Evolutionary conservation across 2,329 filamentous ascomycete species (phyloP), one percentile per base, ranked within the genome.

Genomic region (Penicillium sp.): DNA sequence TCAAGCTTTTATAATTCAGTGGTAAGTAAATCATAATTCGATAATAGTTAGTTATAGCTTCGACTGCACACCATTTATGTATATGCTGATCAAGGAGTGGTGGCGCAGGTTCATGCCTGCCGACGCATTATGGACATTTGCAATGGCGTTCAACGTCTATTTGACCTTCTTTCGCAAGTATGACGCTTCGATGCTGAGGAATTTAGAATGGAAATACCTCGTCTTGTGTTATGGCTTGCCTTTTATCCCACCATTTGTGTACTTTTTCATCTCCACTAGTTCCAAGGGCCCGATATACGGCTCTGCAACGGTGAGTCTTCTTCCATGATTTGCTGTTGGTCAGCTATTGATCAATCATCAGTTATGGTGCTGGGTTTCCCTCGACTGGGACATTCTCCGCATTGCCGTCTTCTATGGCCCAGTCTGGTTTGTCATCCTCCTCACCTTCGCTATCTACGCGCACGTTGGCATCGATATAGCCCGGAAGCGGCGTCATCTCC

Each of bases 71-170:
- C 3, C n/a, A 18, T 47, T 2, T 3, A 47, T 24, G n/a, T 24
- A 16, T 14, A 28, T 2, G 35, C 35, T 43, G 40, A 43, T 23
- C 40, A 21, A 12, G 2, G 18, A 18, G 14, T 45, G 24, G 42
- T 52, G 26, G 28, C 7, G 38, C 51, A 91, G 87, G 86, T 91
- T 91, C 68, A 84, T 90, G 80, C 85, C 86, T 1, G 87, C 88
- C 5, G 88, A 91, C 74, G 84, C 87, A 1, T 78, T 88, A 47
- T 92, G 87, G 89, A 89, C 87, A 1, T 78, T 92, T 58, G 85
- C 87, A 54, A 94, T 95, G 90, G 89, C 90, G 1, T 80, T 86
- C 63, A 95, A 94, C 67, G 90, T 94, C 52, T 90, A 90, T 69
- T 74, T 93, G 14, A 91, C 89, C 0, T 91, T 94, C 66, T 91